phyloP scores from a whole-genome alignment of 768 basidiomycete genomes.

The Candolleomyces eurysporus region DNA sequence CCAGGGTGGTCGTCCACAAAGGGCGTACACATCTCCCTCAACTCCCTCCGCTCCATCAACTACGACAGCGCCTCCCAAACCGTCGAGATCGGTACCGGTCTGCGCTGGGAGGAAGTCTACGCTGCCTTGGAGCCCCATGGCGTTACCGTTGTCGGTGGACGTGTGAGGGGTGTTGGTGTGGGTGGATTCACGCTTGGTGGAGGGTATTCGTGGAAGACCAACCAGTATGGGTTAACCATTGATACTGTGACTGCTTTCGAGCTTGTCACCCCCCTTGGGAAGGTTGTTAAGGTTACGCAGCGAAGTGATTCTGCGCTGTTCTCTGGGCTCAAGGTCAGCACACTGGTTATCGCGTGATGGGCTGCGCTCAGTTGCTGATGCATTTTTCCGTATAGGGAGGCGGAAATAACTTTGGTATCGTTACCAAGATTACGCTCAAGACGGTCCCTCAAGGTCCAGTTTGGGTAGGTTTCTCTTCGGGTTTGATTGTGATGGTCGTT shows the following conservation, averaged over 20 bases:
- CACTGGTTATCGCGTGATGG: too few species aligned
- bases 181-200: constrained; percentile 60
- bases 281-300: constrained; percentile 33
- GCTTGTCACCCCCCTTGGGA: constrained; percentile 55
- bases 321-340: constrained; percentile 28
- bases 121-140: constrained; percentile 44
- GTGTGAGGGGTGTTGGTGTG: constrained; percentile 58
- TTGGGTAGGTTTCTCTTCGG: constrained; percentile 13
- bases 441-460: constrained; percentile 37
- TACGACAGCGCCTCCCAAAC: constrained; percentile 41
- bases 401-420: constrained; percentile 58
- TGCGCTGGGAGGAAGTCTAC: constrained; percentile 67
- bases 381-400: constrained; percentile 44
- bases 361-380: neutral
- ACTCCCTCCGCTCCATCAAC: constrained; percentile 40
- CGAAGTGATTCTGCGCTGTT: constrained; percentile 36
- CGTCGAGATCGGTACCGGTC: constrained; percentile 39
- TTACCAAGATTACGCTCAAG: constrained; percentile 46
- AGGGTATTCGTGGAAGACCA: constrained; percentile 65
- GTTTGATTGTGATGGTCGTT: neutral
- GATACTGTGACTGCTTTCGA: constrained; percentile 55
- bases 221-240: constrained; percentile 57
- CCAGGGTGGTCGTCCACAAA: constrained; percentile 57
- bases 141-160: constrained; percentile 57
- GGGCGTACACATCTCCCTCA: constrained; percentile 60